Evolutionary conservation across 352 stramenopile species (phyloP).

Genomic region (Phytopythium sindhum): DNA sequence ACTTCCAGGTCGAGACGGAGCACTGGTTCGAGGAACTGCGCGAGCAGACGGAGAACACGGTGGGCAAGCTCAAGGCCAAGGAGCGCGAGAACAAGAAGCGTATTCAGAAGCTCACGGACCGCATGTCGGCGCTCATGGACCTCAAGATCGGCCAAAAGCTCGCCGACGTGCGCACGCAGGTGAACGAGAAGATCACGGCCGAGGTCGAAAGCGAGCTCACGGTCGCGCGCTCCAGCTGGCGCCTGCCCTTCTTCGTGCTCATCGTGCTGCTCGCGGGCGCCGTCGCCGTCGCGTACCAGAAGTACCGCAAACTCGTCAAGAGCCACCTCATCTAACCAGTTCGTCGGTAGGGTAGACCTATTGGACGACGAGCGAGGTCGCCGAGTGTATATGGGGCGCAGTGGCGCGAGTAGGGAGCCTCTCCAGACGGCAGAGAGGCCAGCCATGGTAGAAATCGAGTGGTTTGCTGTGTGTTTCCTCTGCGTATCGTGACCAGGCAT

Average conservation of each 20-base stretch:
- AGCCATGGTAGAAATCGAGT: slow-evolving; percentile 5
- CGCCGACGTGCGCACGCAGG: slow-evolving; percentile 48
- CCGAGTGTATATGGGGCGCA: background rate
- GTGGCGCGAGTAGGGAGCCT: background rate
- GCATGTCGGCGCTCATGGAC: slow-evolving; percentile 71
- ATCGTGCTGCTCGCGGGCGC: slow-evolving; percentile 51
- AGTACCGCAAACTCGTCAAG: slow-evolving; percentile 87
- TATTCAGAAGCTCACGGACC: slow-evolving; percentile 66
- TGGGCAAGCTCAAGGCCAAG: slow-evolving; percentile 70
- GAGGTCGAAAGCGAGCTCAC: slow-evolving; percentile 70
- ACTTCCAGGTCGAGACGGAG: slow-evolving; percentile 81
- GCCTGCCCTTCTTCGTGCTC: slow-evolving; percentile 78
- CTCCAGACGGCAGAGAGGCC: background rate
- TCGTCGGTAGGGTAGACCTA: too few species aligned
- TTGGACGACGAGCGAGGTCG: background rate
- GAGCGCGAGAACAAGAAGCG: slow-evolving; percentile 68
- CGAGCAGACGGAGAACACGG: slow-evolving; percentile 73
- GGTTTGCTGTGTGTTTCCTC: background rate
- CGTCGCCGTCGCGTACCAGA: slow-evolving; percentile 71
- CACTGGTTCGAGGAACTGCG: slow-evolving; percentile 83
- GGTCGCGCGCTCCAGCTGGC: slow-evolving; percentile 64
- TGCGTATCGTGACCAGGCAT: background rate
- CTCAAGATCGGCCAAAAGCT: slow-evolving; percentile 72
- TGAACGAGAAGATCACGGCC: slow-evolving; percentile 65
- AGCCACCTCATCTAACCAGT: slow-evolving; percentile 67